Percentiles rank a stretch among this genome's conserved stretches.
phyloP scores from a whole-genome alignment of 106 monocot species.

The Dendrobium catenatum region DNA sequence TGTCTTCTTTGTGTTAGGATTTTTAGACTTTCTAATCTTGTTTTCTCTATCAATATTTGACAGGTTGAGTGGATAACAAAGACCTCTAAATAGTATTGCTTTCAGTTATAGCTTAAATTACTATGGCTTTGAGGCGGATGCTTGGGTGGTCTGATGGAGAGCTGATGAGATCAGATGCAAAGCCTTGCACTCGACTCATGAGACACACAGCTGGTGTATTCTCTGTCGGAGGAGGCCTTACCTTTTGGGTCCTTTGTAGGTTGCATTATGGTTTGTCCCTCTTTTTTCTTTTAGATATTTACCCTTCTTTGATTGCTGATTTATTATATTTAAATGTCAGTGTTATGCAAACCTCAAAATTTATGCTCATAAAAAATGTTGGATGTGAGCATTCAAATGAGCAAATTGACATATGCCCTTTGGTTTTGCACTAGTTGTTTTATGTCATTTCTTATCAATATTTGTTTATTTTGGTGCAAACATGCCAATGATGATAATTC shows the following conservation, averaged over 20 bases:
- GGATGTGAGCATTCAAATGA: no score
- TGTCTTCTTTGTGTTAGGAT: background rate
- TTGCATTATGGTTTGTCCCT: slow-evolving; percentile 39
- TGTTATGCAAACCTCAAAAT: no score
- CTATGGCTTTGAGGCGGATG: slow-evolving; percentile 43
- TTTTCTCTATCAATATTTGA: background rate
- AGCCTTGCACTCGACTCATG: slow-evolving; percentile 50
- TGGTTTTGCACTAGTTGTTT: no score
- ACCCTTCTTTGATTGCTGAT: background rate
- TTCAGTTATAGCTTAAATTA: background rate
- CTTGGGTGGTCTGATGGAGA: slow-evolving; percentile 61
- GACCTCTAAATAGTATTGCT: background rate
- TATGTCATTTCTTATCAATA: no score
- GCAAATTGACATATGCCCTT: no score
- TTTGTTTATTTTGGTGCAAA: no score
- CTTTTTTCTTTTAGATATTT: background rate
- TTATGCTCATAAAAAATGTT: no score
- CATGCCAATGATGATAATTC: no score
- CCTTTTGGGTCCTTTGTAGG: slow-evolving; percentile 61
- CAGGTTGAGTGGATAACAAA: background rate
- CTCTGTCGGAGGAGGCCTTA: slow-evolving; percentile 43
- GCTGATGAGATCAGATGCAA: slow-evolving; percentile 59
- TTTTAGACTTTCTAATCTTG: background rate
- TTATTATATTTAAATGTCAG: no score
- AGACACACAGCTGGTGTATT: slow-evolving; percentile 51